Evolutionary conservation across 208 protist genomes (phyloP).

Genomic region (Wallacemonas sp.): DNA sequence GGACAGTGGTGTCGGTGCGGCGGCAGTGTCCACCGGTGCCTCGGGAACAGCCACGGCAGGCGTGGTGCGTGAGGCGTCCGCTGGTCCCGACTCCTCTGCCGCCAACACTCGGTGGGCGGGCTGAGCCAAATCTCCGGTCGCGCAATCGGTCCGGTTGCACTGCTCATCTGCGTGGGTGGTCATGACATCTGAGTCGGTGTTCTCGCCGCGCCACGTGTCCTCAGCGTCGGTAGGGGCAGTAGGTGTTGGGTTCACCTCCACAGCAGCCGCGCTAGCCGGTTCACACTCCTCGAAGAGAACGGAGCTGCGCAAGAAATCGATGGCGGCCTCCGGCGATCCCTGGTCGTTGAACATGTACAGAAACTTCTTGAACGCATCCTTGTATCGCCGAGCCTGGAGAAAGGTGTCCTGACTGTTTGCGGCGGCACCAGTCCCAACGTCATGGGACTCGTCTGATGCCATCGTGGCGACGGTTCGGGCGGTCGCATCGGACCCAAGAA

Average conservation of each 20-base stretch:
- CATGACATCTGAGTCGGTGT: no score
- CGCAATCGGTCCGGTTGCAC: no score
- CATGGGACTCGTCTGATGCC: background rate
- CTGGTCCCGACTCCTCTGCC: no score
- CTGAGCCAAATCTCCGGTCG: no score
- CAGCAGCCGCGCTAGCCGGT: background rate
- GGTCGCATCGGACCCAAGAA: background rate
- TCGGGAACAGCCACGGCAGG: background rate
- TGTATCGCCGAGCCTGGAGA: slow-evolving; percentile 54
- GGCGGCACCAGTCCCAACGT: background rate
- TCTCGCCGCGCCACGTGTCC: no score
- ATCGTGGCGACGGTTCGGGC: background rate
- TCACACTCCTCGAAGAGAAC: slow-evolving; percentile 7
- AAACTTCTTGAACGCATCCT: slow-evolving; percentile 72
- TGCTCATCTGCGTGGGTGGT: no score
- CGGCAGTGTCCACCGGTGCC: background rate
- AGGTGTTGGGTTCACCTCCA: background rate
- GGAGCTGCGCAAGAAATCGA: slow-evolving; percentile 55
- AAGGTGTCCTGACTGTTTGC: slow-evolving; percentile 27
- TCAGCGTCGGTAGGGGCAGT: background rate
- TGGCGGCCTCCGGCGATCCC: slow-evolving; percentile 36
- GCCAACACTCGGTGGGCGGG: no score
- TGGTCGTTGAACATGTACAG: slow-evolving; percentile 68
- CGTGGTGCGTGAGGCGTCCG: no score
- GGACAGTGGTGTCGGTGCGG: background rate